Percentiles rank a stretch among this genome's conserved stretches.
phyloP scores from a whole-genome alignment of 805 yeast species.

The Saccharomycopsis oosterbeekiorum region DNA sequence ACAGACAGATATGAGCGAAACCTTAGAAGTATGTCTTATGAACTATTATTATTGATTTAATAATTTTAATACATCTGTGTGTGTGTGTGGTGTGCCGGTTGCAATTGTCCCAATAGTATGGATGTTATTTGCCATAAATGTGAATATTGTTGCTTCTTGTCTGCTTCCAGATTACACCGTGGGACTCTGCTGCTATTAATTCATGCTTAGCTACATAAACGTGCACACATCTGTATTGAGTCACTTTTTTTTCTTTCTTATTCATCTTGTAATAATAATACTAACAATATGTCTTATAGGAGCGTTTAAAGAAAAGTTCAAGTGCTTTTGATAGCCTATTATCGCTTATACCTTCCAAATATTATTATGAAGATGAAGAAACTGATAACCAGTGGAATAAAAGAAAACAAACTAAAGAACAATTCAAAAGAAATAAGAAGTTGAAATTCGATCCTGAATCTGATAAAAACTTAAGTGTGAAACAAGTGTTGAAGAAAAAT shows the following conservation, averaged over 20 bases:
- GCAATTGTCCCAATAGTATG: no score
- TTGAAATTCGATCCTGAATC: conserved; percentile 68
- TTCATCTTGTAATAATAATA: not conserved
- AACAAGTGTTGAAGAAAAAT: conserved; percentile 47
- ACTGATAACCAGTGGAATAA: conserved; percentile 86
- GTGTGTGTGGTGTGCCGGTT: not conserved
- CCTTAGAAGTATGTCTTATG: conserved; percentile 43
- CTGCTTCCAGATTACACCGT: no score
- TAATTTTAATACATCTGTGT: not conserved
- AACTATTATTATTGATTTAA: no score
- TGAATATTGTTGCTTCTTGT: no score
- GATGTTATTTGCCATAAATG: no score
- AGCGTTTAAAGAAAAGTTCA: conserved; percentile 68
- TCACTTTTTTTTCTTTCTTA: no score
- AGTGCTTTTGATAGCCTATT: conserved; percentile 80
- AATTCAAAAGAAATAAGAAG: conserved; percentile 48
- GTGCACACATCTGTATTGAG: no score
- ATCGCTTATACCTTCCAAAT: conserved; percentile 88
- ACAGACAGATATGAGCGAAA: conserved; percentile 36
- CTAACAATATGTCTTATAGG: conserved; percentile 30
- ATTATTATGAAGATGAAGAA: conserved; percentile 76
- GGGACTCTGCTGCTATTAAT: no score
- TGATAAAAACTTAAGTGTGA: conserved; percentile 35
- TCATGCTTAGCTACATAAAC: no score
- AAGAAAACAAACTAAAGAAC: conserved; percentile 63